Evolutionary conservation across 164 flowering plant genomes (phyloP).

Genomic region (Chloranthus sessilifolius): DNA sequence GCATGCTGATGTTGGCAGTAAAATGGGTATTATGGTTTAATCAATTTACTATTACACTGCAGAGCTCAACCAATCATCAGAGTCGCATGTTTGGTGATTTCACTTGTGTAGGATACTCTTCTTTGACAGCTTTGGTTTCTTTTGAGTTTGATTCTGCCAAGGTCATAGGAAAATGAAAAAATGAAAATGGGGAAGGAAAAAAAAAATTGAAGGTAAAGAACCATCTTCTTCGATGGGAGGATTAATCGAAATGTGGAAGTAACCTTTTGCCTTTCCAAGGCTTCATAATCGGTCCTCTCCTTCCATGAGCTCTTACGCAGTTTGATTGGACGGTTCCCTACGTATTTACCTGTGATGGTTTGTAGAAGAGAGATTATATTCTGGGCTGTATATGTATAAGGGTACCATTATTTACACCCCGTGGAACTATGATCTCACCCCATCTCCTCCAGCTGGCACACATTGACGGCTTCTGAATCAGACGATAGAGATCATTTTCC

Average conservation of each 20-base stretch:
- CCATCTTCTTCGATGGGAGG: background rate
- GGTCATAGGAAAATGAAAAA: background rate
- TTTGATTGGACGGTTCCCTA: conserved; percentile 39
- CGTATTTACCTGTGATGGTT: conserved; percentile 29
- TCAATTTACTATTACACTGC: too few species aligned
- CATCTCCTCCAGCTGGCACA: too few species aligned
- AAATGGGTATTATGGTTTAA: too few species aligned
- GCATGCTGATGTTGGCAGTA: too few species aligned
- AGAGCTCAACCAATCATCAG: too few species aligned
- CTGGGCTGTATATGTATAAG: too few species aligned
- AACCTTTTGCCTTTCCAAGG: conserved; percentile 77
- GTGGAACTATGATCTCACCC: too few species aligned
- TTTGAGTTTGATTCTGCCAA: conserved; percentile 57
- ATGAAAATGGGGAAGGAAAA: background rate
- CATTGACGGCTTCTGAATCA: too few species aligned
- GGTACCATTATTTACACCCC: too few species aligned
- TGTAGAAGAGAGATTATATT: too few species aligned
- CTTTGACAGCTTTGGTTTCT: conserved; percentile 66
- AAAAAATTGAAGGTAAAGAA: background rate
- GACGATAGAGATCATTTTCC: too few species aligned
- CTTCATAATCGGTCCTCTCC: conserved; percentile 73
- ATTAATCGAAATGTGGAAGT: background rate
- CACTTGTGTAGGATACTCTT: conserved; percentile 85
- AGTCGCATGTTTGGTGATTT: conserved; percentile 14
- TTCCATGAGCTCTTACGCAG: conserved; percentile 78